phyloP scores from a whole-genome alignment of 2,329 filamentous ascomycete species.

The Tolypocladium paradoxum region DNA sequence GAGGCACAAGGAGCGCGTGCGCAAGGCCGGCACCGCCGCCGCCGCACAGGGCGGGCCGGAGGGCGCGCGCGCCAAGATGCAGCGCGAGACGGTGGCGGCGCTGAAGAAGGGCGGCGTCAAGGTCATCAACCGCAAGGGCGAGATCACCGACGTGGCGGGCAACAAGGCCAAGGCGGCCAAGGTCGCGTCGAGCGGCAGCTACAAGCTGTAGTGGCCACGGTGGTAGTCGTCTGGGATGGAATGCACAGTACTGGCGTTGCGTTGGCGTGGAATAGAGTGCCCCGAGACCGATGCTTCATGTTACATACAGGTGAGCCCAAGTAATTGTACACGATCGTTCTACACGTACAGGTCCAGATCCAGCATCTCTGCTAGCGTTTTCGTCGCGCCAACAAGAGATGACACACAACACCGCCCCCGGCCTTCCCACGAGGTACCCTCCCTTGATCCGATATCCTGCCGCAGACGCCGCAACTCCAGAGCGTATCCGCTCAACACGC shows the following conservation, averaged over 20 bases:
- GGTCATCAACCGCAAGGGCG: slow-evolving; percentile 83
- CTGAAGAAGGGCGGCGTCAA: slow-evolving; percentile 81
- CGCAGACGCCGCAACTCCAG: not conserved
- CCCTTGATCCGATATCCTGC: not conserved
- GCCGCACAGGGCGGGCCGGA: slow-evolving; percentile 16
- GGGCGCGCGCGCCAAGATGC: slow-evolving; percentile 44
- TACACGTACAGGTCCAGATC: not conserved
- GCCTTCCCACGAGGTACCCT: no score
- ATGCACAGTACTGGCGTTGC: not conserved
- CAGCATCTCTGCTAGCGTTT: not conserved
- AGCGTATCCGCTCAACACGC: not conserved
- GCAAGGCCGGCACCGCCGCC: slow-evolving; percentile 45
- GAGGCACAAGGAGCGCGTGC: slow-evolving; percentile 75
- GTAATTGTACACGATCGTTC: not conserved
- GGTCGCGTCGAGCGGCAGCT: slow-evolving; percentile 43
- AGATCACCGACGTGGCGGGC: slow-evolving; percentile 73
- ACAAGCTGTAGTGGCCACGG: slow-evolving; percentile 43
- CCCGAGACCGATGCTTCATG: not conserved
- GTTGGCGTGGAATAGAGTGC: not conserved
- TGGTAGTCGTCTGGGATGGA: not conserved
- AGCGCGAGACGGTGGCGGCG: slow-evolving; percentile 46
- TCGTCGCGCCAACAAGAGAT: not conserved
- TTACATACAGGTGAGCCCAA: not conserved
- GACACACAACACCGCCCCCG: not conserved
- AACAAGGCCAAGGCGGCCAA: slow-evolving; percentile 53